Evolutionary conservation across 2,329 filamentous ascomycete species (phyloP), one percentile per base, ranked within the genome.

Genomic region (Colletotrichum cereale): DNA sequence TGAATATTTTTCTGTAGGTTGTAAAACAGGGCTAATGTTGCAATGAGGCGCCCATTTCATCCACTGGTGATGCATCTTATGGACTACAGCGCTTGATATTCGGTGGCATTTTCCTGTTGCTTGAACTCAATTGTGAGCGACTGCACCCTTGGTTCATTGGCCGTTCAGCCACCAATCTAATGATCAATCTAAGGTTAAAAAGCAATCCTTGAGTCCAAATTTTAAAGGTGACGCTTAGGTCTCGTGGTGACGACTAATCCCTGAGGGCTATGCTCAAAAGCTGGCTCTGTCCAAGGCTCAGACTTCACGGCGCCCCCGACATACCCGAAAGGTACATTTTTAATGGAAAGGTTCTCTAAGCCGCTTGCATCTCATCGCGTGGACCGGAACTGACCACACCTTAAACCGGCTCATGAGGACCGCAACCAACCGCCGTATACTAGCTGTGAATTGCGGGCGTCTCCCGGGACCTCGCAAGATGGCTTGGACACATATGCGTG

Each of bases 401-500:
- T 21, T 48, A 38, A 52, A 14, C 34, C 7, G 29, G 50, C 24
- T 16, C 10, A 53, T 24, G 36, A 8, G 31, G 18, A 1, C 3
- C 14, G 18, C 10, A n/a, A 50, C 21, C 26, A 21, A 26, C 18
- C 26, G 12, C 14, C 31, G 12, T 34, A 36, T 14, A 50, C 36
- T 36, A 42, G 12, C 7, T 21, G 52, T 10, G 14, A 42, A 18
- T 44, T 62, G 57, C 67, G 62, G 36, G 34, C 29, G 52, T 63
- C 21, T 58, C 64, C 44, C 44, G 26, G 11, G n/a, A 38, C 21
- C 26, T 36, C 40, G 53, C 38, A 64, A 48, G 18, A 40, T 29
- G n/a, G 24, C 26, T 38, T 26, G 44, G 53, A 68, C 16, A n/a
- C n/a, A n/a, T n/a, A 40, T 66, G 50, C 34, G n/a, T 53, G 18